Percentiles rank a stretch among this genome's conserved stretches.
phyloP scores from a whole-genome alignment of 2,329 filamentous ascomycete genomes.

The Pseudovirgaria hyperparasitica region DNA sequence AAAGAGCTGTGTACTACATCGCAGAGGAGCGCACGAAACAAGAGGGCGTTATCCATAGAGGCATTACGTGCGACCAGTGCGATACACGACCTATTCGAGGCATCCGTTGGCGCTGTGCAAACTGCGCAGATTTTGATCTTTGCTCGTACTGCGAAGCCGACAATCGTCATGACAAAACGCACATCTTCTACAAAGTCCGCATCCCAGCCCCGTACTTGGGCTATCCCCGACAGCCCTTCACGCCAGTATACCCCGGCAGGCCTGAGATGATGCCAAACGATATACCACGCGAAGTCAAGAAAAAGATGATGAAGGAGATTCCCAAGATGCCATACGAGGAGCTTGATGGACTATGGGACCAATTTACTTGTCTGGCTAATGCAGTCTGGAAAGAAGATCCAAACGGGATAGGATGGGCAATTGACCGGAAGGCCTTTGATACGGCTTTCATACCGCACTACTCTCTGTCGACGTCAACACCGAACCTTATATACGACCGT shows the following conservation, averaged over 20 bases:
- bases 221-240: constrained; percentile 61
- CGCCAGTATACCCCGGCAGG: constrained; percentile 61
- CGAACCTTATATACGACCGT: constrained; percentile 87
- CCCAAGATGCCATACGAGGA: constrained; percentile 67
- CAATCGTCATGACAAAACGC: constrained; percentile 69
- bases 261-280: constrained; percentile 56
- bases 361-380: constrained; percentile 89
- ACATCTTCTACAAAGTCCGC: constrained; percentile 92
- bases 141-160: constrained; percentile 83
- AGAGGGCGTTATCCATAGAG: constrained; percentile 83
- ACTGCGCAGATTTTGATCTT: constrained; percentile 91
- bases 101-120: constrained; percentile 85
- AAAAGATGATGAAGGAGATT: constrained; percentile 38
- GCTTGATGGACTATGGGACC: constrained; percentile 88
- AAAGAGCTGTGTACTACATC: constrained; percentile 78
- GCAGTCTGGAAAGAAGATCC: constrained; percentile 74
- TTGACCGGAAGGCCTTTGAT: constrained; percentile 88
- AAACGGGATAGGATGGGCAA: constrained; percentile 63
- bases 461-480: constrained; percentile 60
- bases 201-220: constrained; percentile 79
- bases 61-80: constrained; percentile 85
- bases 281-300: constrained; percentile 55
- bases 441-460: constrained; percentile 79
- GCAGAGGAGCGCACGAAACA: constrained; percentile 83
- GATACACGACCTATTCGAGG: constrained; percentile 80